Evolutionary conservation across 2,329 filamentous ascomycete genomes (phyloP), one percentile per base, ranked within the genome.

Genomic region (Pestalotiopsis sp.): DNA sequence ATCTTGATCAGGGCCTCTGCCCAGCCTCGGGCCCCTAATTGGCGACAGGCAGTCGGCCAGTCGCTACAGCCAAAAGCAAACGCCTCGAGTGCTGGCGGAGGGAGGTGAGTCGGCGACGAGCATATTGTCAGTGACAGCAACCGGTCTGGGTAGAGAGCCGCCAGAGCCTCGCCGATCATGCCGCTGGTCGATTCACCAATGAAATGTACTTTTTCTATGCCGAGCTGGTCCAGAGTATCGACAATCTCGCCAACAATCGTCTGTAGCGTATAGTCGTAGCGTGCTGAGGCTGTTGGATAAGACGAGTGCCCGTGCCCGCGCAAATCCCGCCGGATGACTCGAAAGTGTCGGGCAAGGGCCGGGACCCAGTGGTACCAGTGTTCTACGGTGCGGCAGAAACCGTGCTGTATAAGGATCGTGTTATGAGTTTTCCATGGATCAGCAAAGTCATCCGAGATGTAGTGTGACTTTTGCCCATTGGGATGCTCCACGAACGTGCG

Each of bases 311-410:
- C 61, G 20, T 64, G 61, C 2, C 61, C 61, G 12, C 61, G 61
- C 20, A 64, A 20, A 38, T 64, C 61, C 38, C 61, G 36, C n/a
- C 61, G 31, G 61, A 64, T 64, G 39, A 64, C 39, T 7, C 39
- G 31, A 38, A 39, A 64, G 36, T 64, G 17, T 9, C 38, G 61
- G 7, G 61, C 61, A 9, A 64, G 9, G 7, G 36, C n/a, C 20
- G 61, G 61, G 14, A 64, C 39, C 61, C 61, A 64, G n/a, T 64
- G 61, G 14, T 64, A 64, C 36, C 31, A 64, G 36, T 64, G 61
- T 7, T 41, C 25, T 14, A 20, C 61, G 39, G 61, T 64, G 38
- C 61, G 61, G 39, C 23, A 27, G 3, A 45, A 64, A n/a, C 61
- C 61, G 39, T 64, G 61, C 61, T 64, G 61, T 7, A 64, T 20